A percentile compares a stretch with the other conserved stretches of the same genome.
phyloP scores from a whole-genome alignment of 1,139 yeast species.

The Taiozyma sp. region DNA sequence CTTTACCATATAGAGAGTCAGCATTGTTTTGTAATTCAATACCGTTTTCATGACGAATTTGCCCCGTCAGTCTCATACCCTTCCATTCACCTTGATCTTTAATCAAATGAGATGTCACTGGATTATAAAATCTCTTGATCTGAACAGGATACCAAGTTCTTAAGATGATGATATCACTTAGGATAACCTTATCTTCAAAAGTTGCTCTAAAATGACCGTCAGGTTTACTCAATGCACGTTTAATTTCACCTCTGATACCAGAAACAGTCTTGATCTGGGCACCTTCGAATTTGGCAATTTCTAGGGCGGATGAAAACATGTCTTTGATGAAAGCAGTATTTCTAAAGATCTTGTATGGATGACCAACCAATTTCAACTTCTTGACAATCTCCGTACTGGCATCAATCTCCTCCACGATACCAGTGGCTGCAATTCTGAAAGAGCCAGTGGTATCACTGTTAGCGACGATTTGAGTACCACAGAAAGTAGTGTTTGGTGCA shows the following conservation, averaged over 20 bases:
- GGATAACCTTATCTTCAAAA: constrained; percentile 88
- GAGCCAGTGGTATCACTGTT: constrained; percentile 80
- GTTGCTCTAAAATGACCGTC: constrained; percentile 99
- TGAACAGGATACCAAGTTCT: constrained; percentile 97
- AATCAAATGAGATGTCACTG: constrained; percentile 84
- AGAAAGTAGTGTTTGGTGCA: constrained; percentile 96
- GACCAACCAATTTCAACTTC: constrained; percentile 90
- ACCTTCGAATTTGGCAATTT: constrained; percentile 97
- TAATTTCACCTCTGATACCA: constrained; percentile 96
- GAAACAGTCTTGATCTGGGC: constrained; percentile 95
- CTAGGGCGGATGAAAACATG: constrained; percentile 89
- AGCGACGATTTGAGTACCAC: constrained; percentile 89
- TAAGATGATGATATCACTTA: constrained; percentile 83
- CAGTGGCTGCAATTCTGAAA: constrained; percentile 97
- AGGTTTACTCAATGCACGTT: constrained; percentile 88
- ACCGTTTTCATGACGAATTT: constrained; percentile 73
- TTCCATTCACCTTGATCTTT: constrained; percentile 80
- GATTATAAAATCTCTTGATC: constrained; percentile 88
- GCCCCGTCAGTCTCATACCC: constrained; percentile 95
- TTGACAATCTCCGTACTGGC: constrained; percentile 87
- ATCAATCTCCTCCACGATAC: constrained; percentile 90
- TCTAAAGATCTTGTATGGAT: constrained; percentile 88
- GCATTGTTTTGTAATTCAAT: constrained; percentile 61
- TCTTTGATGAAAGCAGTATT: constrained; percentile 97
- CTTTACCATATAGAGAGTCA: constrained; percentile 67